These are phyloP conservation scores for Penicillium odoratum DNA, from an alignment of 495 filamentous ascomycete genomes.

Conservation along the genomic window DNA sequence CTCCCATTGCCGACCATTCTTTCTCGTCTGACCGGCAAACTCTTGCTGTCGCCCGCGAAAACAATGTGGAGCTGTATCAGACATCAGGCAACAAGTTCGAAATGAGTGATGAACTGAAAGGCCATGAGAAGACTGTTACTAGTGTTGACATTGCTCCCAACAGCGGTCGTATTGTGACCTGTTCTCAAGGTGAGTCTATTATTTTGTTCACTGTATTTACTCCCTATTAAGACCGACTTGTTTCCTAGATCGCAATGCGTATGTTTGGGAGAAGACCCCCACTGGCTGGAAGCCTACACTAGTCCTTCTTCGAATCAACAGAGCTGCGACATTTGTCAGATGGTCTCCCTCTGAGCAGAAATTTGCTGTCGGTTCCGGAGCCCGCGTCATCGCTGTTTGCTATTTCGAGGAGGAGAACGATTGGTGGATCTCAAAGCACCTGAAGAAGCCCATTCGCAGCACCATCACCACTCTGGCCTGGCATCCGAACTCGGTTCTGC, in stretches of 20 bases:
- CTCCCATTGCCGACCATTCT: conserved; percentile 94
- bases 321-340: conserved; percentile 93
- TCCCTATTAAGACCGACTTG: conserved; percentile 1
- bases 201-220: background rate
- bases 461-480: conserved; percentile 92
- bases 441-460: conserved; percentile 96
- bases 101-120: conserved; percentile 86
- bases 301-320: conserved; percentile 94
- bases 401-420: conserved; percentile 99
- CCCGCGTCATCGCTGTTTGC: conserved; percentile 93
- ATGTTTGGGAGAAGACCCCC: conserved; percentile 93
- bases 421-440: conserved; percentile 99
- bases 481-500: conserved; percentile 95
- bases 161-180: conserved; percentile 91
- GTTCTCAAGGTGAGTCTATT: conserved; percentile 74
- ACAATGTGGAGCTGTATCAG: conserved; percentile 84
- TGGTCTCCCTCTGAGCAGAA: conserved; percentile 97
- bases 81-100: conserved; percentile 72
- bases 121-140: conserved; percentile 95
- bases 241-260: conserved; percentile 86
- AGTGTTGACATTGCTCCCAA: conserved; percentile 92
- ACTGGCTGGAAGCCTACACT: conserved; percentile 95
- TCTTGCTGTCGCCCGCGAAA: conserved; percentile 89
- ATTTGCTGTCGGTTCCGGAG: conserved; percentile 95
- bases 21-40: conserved; percentile 90